Evolutionary conservation across 2,329 filamentous ascomycete genomes (phyloP).

Genomic region (Hymenoscyphus fructigenus): DNA sequence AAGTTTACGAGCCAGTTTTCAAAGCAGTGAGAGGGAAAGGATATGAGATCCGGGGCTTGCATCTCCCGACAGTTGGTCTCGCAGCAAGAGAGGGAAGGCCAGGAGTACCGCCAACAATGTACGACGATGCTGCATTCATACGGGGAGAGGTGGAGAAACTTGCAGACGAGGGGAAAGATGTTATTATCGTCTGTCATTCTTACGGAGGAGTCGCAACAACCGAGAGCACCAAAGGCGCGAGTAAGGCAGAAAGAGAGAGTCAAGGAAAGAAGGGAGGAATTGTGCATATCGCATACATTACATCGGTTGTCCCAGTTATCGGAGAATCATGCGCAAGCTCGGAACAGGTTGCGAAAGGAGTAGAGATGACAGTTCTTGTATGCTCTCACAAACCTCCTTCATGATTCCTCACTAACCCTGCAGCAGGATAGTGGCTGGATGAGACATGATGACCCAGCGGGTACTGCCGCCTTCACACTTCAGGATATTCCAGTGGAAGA

Average conservation of each 20-base stretch:
- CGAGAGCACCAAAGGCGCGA: slow-evolving; percentile 38
- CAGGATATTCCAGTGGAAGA: not conserved
- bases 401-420: not conserved
- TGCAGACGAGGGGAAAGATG: slow-evolving; percentile 37
- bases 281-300: slow-evolving; percentile 20
- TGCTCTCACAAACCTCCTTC: not conserved
- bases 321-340: slow-evolving; percentile 6
- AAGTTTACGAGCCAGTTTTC: slow-evolving; percentile 15
- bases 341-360: not conserved
- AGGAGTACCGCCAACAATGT: slow-evolving; percentile 28
- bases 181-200: slow-evolving; percentile 41
- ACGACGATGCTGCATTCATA: slow-evolving; percentile 40
- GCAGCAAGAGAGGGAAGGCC: slow-evolving; percentile 10
- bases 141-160: slow-evolving; percentile 31
- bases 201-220: slow-evolving; percentile 40
- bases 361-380: not conserved
- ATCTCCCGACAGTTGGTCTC: slow-evolving; percentile 15
- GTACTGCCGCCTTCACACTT: not conserved
- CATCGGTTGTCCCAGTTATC: slow-evolving; percentile 14
- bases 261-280: slow-evolving; percentile 43
- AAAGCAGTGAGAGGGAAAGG: slow-evolving; percentile 11
- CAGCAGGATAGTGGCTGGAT: not conserved
- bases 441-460: not conserved
- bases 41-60: slow-evolving; percentile 5
- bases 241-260: slow-evolving; percentile 38